Evolutionary conservation across 2,329 filamentous ascomycete genomes (phyloP).

Genomic region (Ascochyta koolunga): DNA sequence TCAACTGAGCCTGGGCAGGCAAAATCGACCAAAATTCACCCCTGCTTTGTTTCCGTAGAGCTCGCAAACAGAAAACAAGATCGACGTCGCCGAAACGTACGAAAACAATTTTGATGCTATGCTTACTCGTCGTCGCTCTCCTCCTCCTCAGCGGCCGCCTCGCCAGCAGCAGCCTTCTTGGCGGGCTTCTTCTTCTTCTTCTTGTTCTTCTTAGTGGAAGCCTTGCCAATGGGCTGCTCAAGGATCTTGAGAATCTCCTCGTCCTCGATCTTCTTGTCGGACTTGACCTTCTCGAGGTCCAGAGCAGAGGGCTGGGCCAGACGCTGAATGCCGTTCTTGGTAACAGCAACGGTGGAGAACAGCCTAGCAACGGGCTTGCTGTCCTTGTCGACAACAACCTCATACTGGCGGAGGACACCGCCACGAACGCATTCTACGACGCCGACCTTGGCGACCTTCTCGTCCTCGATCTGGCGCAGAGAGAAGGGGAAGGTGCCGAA

Average conservation of each 20-base stretch:
- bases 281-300: conserved; percentile 83
- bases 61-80: neutral
- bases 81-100: neutral
- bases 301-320: conserved; percentile 76
- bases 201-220: conserved; percentile 77
- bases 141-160: conserved; percentile 51
- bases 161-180: conserved; percentile 66
- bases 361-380: conserved; percentile 81
- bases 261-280: conserved; percentile 97
- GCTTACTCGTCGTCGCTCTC: conserved; percentile 46
- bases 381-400: conserved; percentile 94
- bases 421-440: conserved; percentile 94
- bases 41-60: neutral
- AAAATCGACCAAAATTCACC: conserved; percentile 14
- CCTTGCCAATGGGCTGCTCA: conserved; percentile 77
- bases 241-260: conserved; percentile 95
- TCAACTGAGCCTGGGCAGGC: conserved; percentile 1
- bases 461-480: conserved; percentile 93
- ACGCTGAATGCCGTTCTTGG: conserved; percentile 94
- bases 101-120: conserved; percentile 1
- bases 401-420: conserved; percentile 93
- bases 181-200: conserved; percentile 76
- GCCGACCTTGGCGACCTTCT: conserved; percentile 93
- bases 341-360: conserved; percentile 91
- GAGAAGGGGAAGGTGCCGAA: conserved; percentile 98